Base-by-base conservation (phyloP, 116 monocot genomes). In the Posidonia oceanica region DNA sequence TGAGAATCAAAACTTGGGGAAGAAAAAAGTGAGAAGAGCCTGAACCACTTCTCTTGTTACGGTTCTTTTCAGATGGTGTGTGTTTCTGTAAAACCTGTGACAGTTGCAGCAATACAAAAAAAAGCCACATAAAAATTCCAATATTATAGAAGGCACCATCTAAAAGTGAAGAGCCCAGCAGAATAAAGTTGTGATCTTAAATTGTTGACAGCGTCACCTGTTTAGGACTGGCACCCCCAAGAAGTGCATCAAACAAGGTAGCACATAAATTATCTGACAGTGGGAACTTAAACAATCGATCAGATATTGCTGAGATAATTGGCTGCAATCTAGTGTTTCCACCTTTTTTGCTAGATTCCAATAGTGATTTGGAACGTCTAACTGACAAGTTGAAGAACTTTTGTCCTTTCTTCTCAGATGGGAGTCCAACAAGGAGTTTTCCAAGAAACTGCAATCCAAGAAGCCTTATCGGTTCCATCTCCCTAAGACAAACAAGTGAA, bases 151-250 rank as follows among this genome's bases (percentile, higher is more conserved):
- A 60, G 7, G 4, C 21, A 22, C 4, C 20, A 21, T 12, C 16
- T 15, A 64, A 64, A 37, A 53, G n/a, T 18, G 58, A 58, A 4
- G 21, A 54, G 36, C 6, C 48, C 14, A 23, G 6, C 0, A 1
- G 14, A 53, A 68, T 15, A 52, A 68, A 53, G 68, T 52, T 21
- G 4, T 21, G 51, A 29, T 20, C 10, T 15, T 17, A 57, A 53
- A 22, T 42, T 5, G 52, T 52, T 48, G 44, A 68, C 3, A 68
- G 15, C 4, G 73, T 14, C 59, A 97, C 97, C 97, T 97, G 97
- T 72, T 92, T 97, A 66, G 97, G 97, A 79, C 97, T 97, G 60
- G 97, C 92, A 70, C 97, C 97, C 17, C 97, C 97, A 82, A 97
- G 92, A 83, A 97, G 93, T 69, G 87, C 87, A 83, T 97, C 97